A percentile compares a stretch with the other conserved stretches of the same genome.
phyloP scores from a whole-genome alignment of 2,329 filamentous ascomycete species.

The Ophidiomyces ophidiicola region DNA sequence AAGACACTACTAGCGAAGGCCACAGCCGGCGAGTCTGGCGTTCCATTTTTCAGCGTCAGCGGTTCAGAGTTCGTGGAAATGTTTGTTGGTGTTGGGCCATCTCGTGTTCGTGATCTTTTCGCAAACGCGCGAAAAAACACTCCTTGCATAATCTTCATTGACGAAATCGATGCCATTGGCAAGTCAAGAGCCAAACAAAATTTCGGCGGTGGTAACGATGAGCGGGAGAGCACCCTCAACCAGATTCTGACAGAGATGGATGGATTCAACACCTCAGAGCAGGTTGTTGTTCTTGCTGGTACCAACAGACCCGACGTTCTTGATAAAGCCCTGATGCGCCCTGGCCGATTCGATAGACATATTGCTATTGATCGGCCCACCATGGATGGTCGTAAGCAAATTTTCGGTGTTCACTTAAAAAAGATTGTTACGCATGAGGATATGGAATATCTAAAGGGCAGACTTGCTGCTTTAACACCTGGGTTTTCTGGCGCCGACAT shows the following conservation, averaged over 20 bases:
- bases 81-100: constrained; percentile 97
- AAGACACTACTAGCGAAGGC: constrained; percentile 96
- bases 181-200: constrained; percentile 73
- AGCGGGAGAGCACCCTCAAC: constrained; percentile 92
- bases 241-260: constrained; percentile 99
- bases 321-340: constrained; percentile 90
- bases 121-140: constrained; percentile 89
- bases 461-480: constrained; percentile 81
- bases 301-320: constrained; percentile 92
- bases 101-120: constrained; percentile 87
- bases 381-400: constrained; percentile 91
- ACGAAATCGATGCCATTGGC: constrained; percentile 97
- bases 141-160: constrained; percentile 98
- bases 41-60: constrained; percentile 96
- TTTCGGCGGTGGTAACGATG: constrained; percentile 85
- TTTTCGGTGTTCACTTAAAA: constrained; percentile 85
- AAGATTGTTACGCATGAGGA: constrained; percentile 93
- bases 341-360: constrained; percentile 91
- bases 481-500: constrained; percentile 97
- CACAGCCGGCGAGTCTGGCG: constrained; percentile 88
- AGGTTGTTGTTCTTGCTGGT: constrained; percentile 91
- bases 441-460: constrained; percentile 72
- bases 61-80: constrained; percentile 99
- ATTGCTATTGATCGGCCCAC: constrained; percentile 91
- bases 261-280: constrained; percentile 92